phyloP scores from a whole-genome alignment of 345 rosid species.

The Corchorus olitorius region DNA sequence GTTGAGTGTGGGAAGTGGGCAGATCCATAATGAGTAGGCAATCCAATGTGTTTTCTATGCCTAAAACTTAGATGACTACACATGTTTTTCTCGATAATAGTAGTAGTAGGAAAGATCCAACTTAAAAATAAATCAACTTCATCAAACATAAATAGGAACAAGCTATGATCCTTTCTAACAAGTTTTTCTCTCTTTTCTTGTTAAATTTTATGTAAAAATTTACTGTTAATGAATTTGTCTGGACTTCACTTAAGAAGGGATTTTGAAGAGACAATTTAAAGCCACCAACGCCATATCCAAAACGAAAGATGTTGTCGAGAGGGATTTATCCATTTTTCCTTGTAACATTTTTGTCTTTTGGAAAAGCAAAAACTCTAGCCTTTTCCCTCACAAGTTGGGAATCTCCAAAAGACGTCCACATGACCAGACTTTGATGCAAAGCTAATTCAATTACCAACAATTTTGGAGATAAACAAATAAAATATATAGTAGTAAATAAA shows the following conservation, averaged over 20 bases:
- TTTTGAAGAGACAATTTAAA: not conserved
- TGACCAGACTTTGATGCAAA: not conserved
- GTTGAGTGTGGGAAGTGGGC: too few species aligned
- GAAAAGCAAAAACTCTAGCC: not conserved
- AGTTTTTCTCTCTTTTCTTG: not conserved
- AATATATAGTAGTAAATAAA: too few species aligned
- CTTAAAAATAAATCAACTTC: too few species aligned
- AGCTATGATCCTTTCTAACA: not conserved
- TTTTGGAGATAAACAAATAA: not conserved
- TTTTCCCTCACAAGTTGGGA: not conserved
- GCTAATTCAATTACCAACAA: not conserved
- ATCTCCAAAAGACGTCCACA: slow-evolving; percentile 8
- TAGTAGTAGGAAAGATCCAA: too few species aligned
- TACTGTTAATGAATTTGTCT: not conserved
- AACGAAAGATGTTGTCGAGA: not conserved
- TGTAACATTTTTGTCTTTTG: not conserved
- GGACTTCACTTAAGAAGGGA: not conserved
- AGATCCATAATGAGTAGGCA: too few species aligned
- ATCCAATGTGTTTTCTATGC: too few species aligned
- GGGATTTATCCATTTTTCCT: not conserved
- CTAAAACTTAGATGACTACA: too few species aligned
- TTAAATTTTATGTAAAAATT: not conserved
- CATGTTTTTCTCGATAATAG: too few species aligned
- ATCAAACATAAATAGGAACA: too few species aligned
- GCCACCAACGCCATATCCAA: not conserved